Percentiles rank a stretch among this genome's conserved stretches.
Evolutionary conservation across 805 yeast genomes (phyloP).

Genomic region (Diddensiella caesifluorescens): DNA sequence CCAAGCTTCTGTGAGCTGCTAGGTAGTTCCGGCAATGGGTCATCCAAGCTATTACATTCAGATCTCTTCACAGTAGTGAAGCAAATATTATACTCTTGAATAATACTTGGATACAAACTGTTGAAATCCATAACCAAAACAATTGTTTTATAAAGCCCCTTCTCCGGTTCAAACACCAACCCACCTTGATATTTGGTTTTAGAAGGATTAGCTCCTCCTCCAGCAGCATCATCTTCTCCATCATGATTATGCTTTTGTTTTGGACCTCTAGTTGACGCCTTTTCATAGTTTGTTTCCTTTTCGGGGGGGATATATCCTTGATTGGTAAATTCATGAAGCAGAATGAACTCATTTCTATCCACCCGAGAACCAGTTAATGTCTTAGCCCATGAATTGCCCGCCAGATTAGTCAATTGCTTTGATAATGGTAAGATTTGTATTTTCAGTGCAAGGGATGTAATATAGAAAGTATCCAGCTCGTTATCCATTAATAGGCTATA

Average conservation of each 20-base stretch:
- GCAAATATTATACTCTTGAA: slow-evolving; percentile 95
- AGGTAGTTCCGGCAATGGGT: slow-evolving; percentile 68
- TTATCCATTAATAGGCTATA: slow-evolving; percentile 68
- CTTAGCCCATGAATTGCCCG: slow-evolving; percentile 97
- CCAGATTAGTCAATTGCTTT: slow-evolving; percentile 83
- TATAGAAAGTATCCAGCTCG: slow-evolving; percentile 56
- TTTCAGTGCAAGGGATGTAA: slow-evolving; percentile 74
- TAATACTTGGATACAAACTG: slow-evolving; percentile 92
- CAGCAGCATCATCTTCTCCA: slow-evolving; percentile 41
- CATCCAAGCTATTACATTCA: slow-evolving; percentile 39
- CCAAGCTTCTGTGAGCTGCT: slow-evolving; percentile 56
- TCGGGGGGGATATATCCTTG: slow-evolving; percentile 85
- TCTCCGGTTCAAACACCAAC: slow-evolving; percentile 92
- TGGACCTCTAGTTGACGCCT: slow-evolving; percentile 15
- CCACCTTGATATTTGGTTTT: slow-evolving; percentile 74
- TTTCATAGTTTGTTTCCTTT: slow-evolving; percentile 45
- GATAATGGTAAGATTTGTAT: slow-evolving; percentile 84
- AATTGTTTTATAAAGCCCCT: slow-evolving; percentile 85
- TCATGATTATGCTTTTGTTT: slow-evolving; percentile 28
- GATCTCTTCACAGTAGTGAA: slow-evolving; percentile 88
- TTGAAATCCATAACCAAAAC: slow-evolving; percentile 97
- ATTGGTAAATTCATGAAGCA: slow-evolving; percentile 83
- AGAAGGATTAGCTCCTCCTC: slow-evolving; percentile 7
- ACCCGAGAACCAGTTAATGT: slow-evolving; percentile 94
- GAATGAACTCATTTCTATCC: slow-evolving; percentile 89